phyloP scores from a whole-genome alignment of 108 stramenopile species.

The Nannochloropsis gaditana region DNA sequence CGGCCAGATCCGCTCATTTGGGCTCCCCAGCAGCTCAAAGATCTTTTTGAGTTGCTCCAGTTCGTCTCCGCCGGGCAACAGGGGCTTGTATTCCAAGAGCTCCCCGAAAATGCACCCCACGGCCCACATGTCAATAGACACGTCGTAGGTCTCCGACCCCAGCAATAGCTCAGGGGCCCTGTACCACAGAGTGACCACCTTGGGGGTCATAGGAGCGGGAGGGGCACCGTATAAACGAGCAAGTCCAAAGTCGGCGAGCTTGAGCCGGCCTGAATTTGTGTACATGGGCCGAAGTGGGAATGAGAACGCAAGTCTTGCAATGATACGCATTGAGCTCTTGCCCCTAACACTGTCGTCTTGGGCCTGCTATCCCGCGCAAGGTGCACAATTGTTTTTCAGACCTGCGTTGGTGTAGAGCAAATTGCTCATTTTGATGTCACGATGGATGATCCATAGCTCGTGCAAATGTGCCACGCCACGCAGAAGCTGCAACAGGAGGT shows the following conservation, averaged over 20 bases:
- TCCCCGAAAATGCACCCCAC: slow-evolving; percentile 89
- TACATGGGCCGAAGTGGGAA: too few relatives aligned
- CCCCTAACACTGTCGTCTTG: too few relatives aligned
- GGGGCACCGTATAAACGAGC: slow-evolving; percentile 76
- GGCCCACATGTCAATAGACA: slow-evolving; percentile 89
- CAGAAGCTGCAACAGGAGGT: slow-evolving; percentile 52
- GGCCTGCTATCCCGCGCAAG: neutral
- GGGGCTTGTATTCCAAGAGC: slow-evolving; percentile 3
- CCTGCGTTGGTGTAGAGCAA: slow-evolving; percentile 49
- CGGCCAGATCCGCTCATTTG: slow-evolving; percentile 83
- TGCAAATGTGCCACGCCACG: slow-evolving; percentile 53
- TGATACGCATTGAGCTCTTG: too few relatives aligned
- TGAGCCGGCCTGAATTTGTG: slow-evolving; percentile 56
- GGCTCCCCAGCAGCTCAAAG: slow-evolving; percentile 73
- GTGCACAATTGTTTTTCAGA: neutral
- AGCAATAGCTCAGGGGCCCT: slow-evolving; percentile 93
- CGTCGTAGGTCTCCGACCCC: slow-evolving; percentile 75
- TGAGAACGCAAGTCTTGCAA: too few relatives aligned
- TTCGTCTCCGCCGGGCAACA: slow-evolving; percentile 23
- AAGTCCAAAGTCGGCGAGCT: slow-evolving; percentile 94
- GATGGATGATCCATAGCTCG: slow-evolving; percentile 49
- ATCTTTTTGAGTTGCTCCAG: slow-evolving; percentile 21
- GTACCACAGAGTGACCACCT: slow-evolving; percentile 96
- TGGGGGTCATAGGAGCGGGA: slow-evolving; percentile 28
- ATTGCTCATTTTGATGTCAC: slow-evolving; percentile 57